Conservation (phyloP, 2,329 filamentous ascomycete species). For the Colletotrichum scovillei region DNA sequence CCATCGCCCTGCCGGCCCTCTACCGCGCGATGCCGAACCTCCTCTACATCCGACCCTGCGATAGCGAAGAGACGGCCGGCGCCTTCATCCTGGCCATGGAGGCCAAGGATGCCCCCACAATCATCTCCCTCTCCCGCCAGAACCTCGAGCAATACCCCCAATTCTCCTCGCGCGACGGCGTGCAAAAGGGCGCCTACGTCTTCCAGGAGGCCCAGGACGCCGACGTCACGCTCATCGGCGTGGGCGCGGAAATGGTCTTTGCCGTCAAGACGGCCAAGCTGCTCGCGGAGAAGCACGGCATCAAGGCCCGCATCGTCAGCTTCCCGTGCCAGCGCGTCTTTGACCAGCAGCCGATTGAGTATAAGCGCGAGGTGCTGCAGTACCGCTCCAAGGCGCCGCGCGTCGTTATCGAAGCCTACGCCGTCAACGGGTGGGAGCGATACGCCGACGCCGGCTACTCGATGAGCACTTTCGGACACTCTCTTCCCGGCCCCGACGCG, state of each 20-base stretch:
- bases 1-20: constrained; percentile 65
- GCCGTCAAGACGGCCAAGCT: constrained; percentile 46
- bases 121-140: constrained; percentile 62
- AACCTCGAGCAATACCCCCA: constrained; percentile 52
- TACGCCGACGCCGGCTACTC: constrained; percentile 68
- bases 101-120: constrained; percentile 52
- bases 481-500: constrained; percentile 62
- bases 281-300: constrained; percentile 51
- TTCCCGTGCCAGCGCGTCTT: constrained; percentile 59
- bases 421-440: constrained; percentile 68
- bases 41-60: constrained; percentile 68
- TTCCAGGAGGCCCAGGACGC: constrained; percentile 55
- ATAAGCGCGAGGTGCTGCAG: constrained; percentile 57
- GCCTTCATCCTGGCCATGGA: constrained; percentile 63
- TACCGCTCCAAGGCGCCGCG: constrained; percentile 55
- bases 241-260: constrained; percentile 50
- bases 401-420: constrained; percentile 71
- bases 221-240: constrained; percentile 56
- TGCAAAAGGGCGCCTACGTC: constrained; percentile 58
- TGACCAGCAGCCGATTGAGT: constrained; percentile 54
- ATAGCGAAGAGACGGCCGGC: constrained; percentile 67
- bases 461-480: constrained; percentile 67
- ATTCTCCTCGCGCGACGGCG: constrained; percentile 57
- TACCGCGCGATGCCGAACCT: constrained; percentile 74
- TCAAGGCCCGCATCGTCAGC: constrained; percentile 54